Base-by-base conservation (phyloP, 2,329 filamentous ascomycete species). In the Fusarium sp. region DNA sequence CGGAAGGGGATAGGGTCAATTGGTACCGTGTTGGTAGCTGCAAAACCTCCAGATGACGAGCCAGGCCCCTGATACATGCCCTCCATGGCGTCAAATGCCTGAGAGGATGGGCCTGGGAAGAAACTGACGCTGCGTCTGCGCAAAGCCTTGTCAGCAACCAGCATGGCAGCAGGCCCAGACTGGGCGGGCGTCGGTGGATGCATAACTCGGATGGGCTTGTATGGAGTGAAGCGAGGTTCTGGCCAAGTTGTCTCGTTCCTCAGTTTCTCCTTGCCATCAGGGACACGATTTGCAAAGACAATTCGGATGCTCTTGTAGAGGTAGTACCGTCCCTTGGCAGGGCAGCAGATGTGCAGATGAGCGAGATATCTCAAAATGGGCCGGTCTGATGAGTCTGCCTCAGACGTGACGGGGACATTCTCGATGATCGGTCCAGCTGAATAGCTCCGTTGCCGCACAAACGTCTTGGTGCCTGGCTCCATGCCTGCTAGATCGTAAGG, bases 261-360 rank as follows among this genome's bases (percentile, higher is more conserved):
- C 42, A 99, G 87, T 79, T 93, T 96, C 83, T 98, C 96, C 80
- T 98, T 98, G 45, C 95, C 96, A 77, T 98, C 97, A 0, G 97
- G 96, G 0, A 98, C 96, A 29, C 97, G 91, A 80, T 98, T 98
- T 63, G 97, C 97, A 81, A 99, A 99, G 4, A 99, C 96, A 38
- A 98, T 94, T 16, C 97, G 92, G 68, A 98, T 93, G 77, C 91
- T 95, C 78, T 97, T 97, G 85, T 98, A 97, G 7, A 99, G 86
- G 78, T 95, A 98, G 81, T 92, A 97, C 14, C 95, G 91, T 7
- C 94, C 95, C 73, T 92, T 93, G 0, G 92, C 91, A 1, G 95
- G 93, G 78, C 93, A 96, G 83, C 96, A 98, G 66, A 99, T 97
- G 80, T 98, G 95, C 60, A 99, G 80, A 80, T 99, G 97, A 63